Base-by-base conservation (phyloP, 768 basidiomycete genomes). In the Russula earlei region DNA sequence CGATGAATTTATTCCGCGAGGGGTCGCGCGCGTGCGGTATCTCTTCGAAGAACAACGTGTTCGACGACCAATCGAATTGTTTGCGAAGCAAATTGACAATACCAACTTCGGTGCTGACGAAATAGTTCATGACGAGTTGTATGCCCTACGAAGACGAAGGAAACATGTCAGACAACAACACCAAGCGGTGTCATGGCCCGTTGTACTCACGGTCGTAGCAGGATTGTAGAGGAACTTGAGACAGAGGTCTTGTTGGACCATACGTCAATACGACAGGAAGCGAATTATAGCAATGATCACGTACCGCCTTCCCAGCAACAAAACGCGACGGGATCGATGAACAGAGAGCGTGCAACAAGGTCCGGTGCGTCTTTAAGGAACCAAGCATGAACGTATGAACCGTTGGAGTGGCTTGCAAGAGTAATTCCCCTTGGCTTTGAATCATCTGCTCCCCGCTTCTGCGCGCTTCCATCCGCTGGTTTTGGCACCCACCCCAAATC, bases 271-370 rank as follows among this genome's bases (percentile, higher is more conserved):
- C 43, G 3, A 37, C 14, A 10, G 5, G 4, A 34, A 55, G n/a
- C 12, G 31, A 10, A 34, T 40, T 19, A 27, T 24, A 48, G 24
- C 24, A 22, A n/a, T 20, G 48, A 55, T 37, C 9, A 75, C 79
- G 56, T 63, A 86, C 87, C 86, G 57, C 91, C 92, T 78, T 96
- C 93, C 92, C 92, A 97, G 6, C 86, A 82, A 68, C 91, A 93
- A 69, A 93, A 91, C 0, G 85, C 81, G 27, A 88, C 85, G 9
- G 94, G 91, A 65, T 98, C 94, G 31, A 93, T 85, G 65, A 96
- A 92, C 66, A 89, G 91, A 9, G 85, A 92, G 3, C 91, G 78
- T 1, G 72, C 71, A 44, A 86, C 71, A 63, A 95, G 75, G 19
- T 78, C 70, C 1, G 90, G 84, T 52, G 83, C 74, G 19, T 77